phyloP scores from a whole-genome alignment of 2,329 filamentous ascomycete genomes.

The Verticillium tricorpus region DNA sequence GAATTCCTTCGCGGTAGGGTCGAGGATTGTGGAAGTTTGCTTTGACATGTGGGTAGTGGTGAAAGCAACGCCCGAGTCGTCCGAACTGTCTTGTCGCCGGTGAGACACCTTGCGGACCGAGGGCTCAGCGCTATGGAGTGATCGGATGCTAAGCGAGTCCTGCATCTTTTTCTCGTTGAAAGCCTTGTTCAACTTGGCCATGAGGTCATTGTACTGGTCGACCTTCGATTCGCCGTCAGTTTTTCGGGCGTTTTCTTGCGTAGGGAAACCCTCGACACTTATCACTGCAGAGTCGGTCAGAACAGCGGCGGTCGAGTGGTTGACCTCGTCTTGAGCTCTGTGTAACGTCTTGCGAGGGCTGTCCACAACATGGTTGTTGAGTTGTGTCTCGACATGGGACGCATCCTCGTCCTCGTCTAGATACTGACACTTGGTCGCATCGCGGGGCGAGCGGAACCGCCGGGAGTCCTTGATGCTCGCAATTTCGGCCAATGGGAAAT shows the following conservation, averaged over 20 bases:
- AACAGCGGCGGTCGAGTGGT: background rate
- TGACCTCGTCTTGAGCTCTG: background rate
- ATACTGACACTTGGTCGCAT: background rate
- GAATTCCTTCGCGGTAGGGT: conserved; percentile 1
- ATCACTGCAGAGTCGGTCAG: background rate
- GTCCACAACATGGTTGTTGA: background rate
- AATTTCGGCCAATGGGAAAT: conserved; percentile 6
- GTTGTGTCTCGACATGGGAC: background rate
- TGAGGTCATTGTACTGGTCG: background rate
- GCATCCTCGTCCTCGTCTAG: background rate
- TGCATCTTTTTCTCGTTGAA: background rate
- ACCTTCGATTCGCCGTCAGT: background rate
- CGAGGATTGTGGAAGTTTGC: background rate
- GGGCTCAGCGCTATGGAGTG: background rate
- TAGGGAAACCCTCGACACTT: background rate
- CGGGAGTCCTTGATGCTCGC: conserved; percentile 7
- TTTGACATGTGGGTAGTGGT: too few species aligned
- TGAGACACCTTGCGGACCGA: background rate
- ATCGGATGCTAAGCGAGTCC: background rate
- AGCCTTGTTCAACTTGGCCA: background rate
- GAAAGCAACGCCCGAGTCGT: background rate
- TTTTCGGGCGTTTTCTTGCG: background rate
- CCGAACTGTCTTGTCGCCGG: background rate
- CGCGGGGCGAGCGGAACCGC: conserved; percentile 1
- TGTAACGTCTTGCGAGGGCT: too few species aligned